Percentiles rank a stretch among this genome's conserved stretches.
These are phyloP conservation scores for Epicoccum nigrum DNA, from an alignment of 2,329 filamentous ascomycete genomes.

Conservation along the genomic window DNA sequence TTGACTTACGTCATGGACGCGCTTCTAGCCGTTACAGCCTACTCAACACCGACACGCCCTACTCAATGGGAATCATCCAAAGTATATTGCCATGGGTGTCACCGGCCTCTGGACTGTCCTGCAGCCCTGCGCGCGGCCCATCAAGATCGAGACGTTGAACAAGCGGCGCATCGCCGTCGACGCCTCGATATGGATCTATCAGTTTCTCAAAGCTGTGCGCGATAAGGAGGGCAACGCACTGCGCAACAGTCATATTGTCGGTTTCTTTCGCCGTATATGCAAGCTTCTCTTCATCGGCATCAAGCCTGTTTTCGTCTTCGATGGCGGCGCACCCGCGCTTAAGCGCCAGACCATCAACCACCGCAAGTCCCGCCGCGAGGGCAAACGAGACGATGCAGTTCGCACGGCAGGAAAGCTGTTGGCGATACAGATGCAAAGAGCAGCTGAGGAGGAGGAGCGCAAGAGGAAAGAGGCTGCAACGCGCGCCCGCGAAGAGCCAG, in stretches of 20 bases:
- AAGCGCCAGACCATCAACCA: slow-evolving; percentile 89
- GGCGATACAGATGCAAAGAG: slow-evolving; percentile 90
- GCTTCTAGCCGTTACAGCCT: slow-evolving; percentile 1
- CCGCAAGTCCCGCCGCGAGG: slow-evolving; percentile 81
- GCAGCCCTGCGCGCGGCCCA: slow-evolving; percentile 92
- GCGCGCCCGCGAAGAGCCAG: slow-evolving; percentile 56
- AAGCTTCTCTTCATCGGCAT: slow-evolving; percentile 97
- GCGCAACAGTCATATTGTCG: slow-evolving; percentile 93
- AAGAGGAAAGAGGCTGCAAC: slow-evolving; percentile 60
- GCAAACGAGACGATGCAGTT: slow-evolving; percentile 88
- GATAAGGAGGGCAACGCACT: slow-evolving; percentile 98
- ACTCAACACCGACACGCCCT: background rate
- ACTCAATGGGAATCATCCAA: background rate
- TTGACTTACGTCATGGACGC: slow-evolving; percentile 16
- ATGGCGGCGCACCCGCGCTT: slow-evolving; percentile 87
- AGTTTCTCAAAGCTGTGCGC: slow-evolving; percentile 97
- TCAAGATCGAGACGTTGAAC: slow-evolving; percentile 95
- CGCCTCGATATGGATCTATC: slow-evolving; percentile 99
- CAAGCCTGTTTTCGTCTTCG: slow-evolving; percentile 95
- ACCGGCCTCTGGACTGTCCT: slow-evolving; percentile 97
- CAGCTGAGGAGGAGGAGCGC: slow-evolving; percentile 82
- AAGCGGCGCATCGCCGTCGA: slow-evolving; percentile 95
- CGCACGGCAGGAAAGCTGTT: slow-evolving; percentile 89
- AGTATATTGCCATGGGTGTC: slow-evolving; percentile 76
- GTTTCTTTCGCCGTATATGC: slow-evolving; percentile 98